A percentile compares a stretch with the other conserved stretches of the same genome.
phyloP scores from a whole-genome alignment of 192 early-diverging fungal genomes.

The Piromyces finnis region DNA sequence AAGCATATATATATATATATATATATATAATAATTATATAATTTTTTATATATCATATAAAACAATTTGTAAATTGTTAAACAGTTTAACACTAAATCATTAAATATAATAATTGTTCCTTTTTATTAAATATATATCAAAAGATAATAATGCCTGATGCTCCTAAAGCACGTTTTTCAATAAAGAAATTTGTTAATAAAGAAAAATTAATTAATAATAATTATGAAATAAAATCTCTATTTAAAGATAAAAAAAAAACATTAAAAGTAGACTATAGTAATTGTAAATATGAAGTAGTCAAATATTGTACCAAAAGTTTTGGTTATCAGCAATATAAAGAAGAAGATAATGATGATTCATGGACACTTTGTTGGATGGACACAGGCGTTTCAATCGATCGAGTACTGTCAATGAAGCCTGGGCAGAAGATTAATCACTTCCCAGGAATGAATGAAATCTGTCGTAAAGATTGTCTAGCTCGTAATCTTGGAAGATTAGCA shows the following conservation, averaged over 20 bases:
- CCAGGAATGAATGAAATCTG: constrained; percentile 48
- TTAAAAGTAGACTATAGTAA: background rate
- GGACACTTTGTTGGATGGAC: background rate
- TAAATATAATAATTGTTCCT: too few species aligned
- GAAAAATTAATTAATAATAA: background rate
- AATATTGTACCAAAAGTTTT: background rate
- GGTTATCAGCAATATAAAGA: background rate
- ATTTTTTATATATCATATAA: too few species aligned
- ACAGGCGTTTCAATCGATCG: background rate
- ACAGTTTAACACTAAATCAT: too few species aligned
- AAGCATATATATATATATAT: too few species aligned
- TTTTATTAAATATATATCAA: background rate
- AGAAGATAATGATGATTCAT: background rate
- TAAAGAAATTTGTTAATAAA: background rate
- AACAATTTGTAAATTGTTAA: too few species aligned
- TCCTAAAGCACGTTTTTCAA: background rate
- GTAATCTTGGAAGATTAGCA: constrained; percentile 23
- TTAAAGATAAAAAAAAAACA: background rate
- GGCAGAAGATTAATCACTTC: constrained; percentile 39
- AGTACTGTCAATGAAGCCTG: constrained; percentile 9
- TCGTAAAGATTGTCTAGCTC: constrained; percentile 31
- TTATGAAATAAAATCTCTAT: background rate
- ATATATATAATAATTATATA: too few species aligned
- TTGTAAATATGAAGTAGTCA: background rate
- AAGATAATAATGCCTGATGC: background rate